A percentile compares a stretch with the other conserved stretches of the same genome.
Conservation (phyloP, 148 eudicot species). For the Beta vulgaris region DNA sequence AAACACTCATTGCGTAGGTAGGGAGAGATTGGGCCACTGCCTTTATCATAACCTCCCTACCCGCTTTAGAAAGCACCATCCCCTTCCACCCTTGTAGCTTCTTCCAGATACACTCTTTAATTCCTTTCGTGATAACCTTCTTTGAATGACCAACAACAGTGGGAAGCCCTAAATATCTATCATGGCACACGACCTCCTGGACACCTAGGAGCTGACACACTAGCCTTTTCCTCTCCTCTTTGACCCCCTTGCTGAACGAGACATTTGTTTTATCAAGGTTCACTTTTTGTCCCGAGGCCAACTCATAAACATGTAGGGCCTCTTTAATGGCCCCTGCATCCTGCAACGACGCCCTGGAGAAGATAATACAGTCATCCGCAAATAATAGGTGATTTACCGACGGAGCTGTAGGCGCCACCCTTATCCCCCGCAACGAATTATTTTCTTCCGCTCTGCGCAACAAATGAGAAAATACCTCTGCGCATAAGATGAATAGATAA, state of each 20-base stretch:
- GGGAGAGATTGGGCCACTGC: too few relatives aligned
- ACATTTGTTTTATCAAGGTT: too few relatives aligned
- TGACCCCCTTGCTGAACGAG: background rate
- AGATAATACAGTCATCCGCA: slow-evolving; percentile 6
- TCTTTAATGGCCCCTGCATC: background rate
- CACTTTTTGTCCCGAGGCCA: background rate
- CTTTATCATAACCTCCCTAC: background rate
- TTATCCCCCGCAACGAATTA: background rate
- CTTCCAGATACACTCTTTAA: background rate
- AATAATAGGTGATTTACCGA: background rate
- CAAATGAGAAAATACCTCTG: background rate
- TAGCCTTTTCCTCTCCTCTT: too few relatives aligned
- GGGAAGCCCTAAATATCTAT: background rate
- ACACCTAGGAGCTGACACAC: too few relatives aligned
- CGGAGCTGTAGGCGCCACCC: background rate
- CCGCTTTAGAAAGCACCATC: background rate
- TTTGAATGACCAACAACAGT: background rate
- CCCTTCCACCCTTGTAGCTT: background rate
- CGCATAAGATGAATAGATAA: background rate
- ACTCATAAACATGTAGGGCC: background rate
- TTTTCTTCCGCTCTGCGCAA: background rate
- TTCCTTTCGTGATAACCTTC: too few relatives aligned
- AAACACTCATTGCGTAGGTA: too few relatives aligned
- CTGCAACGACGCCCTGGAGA: background rate
- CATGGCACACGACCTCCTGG: background rate